Evolutionary conservation across 345 rosid species (phyloP).

Genomic region (Eucalyptus rudis): DNA sequence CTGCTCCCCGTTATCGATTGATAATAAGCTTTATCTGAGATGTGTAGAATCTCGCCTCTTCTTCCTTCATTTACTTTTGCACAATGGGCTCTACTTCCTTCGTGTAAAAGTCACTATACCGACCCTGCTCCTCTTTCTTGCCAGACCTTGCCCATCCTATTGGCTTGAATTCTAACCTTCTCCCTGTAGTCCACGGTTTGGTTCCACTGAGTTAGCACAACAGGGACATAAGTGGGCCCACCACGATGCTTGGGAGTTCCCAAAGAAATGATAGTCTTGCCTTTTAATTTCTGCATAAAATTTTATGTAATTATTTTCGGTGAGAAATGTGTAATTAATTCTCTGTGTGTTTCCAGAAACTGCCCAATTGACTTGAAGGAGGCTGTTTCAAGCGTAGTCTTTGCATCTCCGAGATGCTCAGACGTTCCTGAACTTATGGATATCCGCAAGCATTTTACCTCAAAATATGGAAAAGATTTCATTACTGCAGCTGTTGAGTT

Average conservation of each 20-base stretch:
- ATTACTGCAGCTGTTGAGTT: constrained; percentile 58
- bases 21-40: neutral
- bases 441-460: constrained; percentile 50
- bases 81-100: neutral
- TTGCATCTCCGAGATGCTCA: constrained; percentile 74
- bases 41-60: neutral
- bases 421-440: constrained; percentile 72
- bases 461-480: constrained; percentile 92
- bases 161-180: neutral
- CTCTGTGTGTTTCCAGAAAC: constrained; percentile 22
- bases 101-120: neutral
- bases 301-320: neutral
- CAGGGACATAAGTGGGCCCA: neutral
- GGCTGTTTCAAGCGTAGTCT: constrained; percentile 62
- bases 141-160: neutral
- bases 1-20: neutral
- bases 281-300: neutral
- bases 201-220: neutral
- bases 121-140: neutral
- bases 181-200: neutral
- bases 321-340: neutral
- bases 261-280: neutral
- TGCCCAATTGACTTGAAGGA: constrained; percentile 95
- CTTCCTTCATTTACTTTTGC: neutral
- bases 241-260: neutral